These are phyloP conservation scores for Taphrina flavorubra DNA, from an alignment of 1,139 yeast genomes.

Conservation along the genomic window DNA sequence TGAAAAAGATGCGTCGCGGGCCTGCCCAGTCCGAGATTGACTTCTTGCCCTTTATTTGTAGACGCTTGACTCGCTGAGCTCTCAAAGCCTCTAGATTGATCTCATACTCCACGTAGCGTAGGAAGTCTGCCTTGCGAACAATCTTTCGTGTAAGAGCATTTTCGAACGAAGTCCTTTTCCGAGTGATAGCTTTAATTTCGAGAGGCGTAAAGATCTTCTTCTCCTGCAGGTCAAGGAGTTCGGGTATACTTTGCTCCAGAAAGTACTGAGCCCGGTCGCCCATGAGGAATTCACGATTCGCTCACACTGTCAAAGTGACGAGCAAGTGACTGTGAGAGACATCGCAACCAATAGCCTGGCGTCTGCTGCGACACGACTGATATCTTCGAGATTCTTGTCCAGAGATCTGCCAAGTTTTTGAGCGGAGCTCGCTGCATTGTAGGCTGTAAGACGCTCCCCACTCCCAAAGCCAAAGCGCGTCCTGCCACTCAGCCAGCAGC, in stretches of 20 bases:
- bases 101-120: conserved; percentile 82
- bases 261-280: conserved; percentile 77
- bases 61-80: conserved; percentile 63
- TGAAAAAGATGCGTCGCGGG: conserved; percentile 76
- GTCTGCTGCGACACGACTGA: too few species aligned
- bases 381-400: background rate
- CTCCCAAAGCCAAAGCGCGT: conserved; percentile 2
- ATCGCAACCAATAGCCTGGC: too few species aligned
- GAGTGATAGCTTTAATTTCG: conserved; percentile 85
- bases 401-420: conserved; percentile 16
- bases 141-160: conserved; percentile 88
- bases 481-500: conserved; percentile 1
- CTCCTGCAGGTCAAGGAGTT: conserved; percentile 81
- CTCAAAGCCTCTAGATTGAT: conserved; percentile 78
- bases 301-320: too few species aligned
- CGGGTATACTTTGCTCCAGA: conserved; percentile 85
- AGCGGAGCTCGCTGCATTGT: conserved; percentile 5
- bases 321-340: too few species aligned
- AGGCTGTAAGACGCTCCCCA: conserved; percentile 8
- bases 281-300: conserved; percentile 53
- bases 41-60: conserved; percentile 55
- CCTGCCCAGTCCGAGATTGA: conserved; percentile 89
- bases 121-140: conserved; percentile 74
- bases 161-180: conserved; percentile 93
- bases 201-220: conserved; percentile 69